A percentile compares a stretch with the other conserved stretches of the same genome.
Conservation (phyloP, 2,329 filamentous ascomycete species). For the Ophiostoma tasmaniense region DNA sequence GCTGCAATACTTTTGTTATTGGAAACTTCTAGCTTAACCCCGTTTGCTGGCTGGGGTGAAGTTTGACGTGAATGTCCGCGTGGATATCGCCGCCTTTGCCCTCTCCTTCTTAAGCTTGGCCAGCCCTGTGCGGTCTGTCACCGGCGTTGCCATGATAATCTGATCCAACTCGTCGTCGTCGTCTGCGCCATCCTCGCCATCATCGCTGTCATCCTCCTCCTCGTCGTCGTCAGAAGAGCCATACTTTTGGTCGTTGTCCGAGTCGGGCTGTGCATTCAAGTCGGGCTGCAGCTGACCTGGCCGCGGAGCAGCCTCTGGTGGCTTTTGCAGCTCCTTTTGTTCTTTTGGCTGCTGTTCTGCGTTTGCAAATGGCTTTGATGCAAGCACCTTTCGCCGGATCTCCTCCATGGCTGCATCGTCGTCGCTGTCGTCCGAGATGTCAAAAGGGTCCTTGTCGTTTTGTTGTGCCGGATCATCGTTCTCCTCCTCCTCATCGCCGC, state of each 20-base stretch:
- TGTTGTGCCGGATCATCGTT: conserved; percentile 20
- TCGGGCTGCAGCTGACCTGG: conserved; percentile 51
- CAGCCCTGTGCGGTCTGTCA: conserved; percentile 74
- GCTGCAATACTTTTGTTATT: neutral
- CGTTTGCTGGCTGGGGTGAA: conserved; percentile 41
- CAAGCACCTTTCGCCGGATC: conserved; percentile 79
- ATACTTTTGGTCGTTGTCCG: conserved; percentile 43
- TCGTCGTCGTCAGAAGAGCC: conserved; percentile 10
- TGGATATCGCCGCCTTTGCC: conserved; percentile 39
- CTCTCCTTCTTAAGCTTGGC: conserved; percentile 49
- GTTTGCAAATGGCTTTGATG: conserved; percentile 79
- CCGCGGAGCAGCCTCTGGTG: conserved; percentile 54
- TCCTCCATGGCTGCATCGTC: conserved; percentile 76
- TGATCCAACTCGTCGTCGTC: conserved; percentile 79
- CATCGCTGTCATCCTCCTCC: conserved; percentile 31
- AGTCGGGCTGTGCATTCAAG: conserved; percentile 62
- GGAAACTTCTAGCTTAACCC: conserved; percentile 28
- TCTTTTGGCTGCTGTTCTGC: conserved; percentile 27
- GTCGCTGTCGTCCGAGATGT: conserved; percentile 69
- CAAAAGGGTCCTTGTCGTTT: conserved; percentile 55
- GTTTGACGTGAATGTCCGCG: conserved; percentile 43
- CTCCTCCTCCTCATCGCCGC: conserved; percentile 34
- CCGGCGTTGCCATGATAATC: conserved; percentile 83
- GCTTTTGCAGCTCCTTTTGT: conserved; percentile 38
- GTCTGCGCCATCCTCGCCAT: conserved; percentile 33